Conservation (phyloP, 2,329 filamentous ascomycete species). For the Eurotiales sp. region DNA sequence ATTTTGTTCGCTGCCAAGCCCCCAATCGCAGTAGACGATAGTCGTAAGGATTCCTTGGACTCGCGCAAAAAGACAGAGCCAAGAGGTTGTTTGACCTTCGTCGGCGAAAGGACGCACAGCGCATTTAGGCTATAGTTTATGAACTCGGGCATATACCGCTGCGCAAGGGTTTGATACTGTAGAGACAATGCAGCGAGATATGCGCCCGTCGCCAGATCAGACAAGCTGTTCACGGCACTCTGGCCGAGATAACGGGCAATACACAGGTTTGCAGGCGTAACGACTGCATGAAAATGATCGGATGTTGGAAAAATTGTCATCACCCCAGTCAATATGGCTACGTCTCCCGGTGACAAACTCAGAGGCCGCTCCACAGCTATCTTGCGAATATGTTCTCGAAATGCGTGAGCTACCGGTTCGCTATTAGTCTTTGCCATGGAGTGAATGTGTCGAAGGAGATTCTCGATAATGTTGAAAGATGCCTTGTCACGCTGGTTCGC, state of each 20-base stretch:
- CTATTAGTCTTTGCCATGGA: conserved; percentile 86
- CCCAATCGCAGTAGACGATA: conserved; percentile 38
- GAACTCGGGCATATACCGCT: conserved; percentile 84
- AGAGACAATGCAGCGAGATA: conserved; percentile 76
- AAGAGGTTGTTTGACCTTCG: conserved; percentile 43
- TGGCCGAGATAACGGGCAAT: conserved; percentile 81
- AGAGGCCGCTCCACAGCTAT: conserved; percentile 51
- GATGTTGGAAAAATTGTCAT: conserved; percentile 87
- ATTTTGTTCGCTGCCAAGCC: conserved; percentile 47
- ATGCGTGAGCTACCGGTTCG: conserved; percentile 70
- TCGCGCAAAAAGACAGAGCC: conserved; percentile 62
- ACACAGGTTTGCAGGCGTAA: conserved; percentile 83
- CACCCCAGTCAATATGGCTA: conserved; percentile 79
- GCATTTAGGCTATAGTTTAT: conserved; percentile 77
- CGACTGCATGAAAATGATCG: conserved; percentile 94
- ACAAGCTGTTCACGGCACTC: conserved; percentile 61
- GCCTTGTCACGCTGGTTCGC: conserved; percentile 48
- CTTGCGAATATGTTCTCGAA: conserved; percentile 65
- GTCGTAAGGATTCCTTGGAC: conserved; percentile 50
- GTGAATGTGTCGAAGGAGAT: conserved; percentile 82
- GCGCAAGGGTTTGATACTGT: conserved; percentile 78
- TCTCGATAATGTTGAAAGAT: conserved; percentile 69
- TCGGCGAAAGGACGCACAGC: conserved; percentile 63
- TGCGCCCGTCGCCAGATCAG: conserved; percentile 68
- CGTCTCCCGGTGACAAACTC: conserved; percentile 62